Conservation (phyloP, 768 basidiomycete genomes). For the Suillus variegatus region DNA sequence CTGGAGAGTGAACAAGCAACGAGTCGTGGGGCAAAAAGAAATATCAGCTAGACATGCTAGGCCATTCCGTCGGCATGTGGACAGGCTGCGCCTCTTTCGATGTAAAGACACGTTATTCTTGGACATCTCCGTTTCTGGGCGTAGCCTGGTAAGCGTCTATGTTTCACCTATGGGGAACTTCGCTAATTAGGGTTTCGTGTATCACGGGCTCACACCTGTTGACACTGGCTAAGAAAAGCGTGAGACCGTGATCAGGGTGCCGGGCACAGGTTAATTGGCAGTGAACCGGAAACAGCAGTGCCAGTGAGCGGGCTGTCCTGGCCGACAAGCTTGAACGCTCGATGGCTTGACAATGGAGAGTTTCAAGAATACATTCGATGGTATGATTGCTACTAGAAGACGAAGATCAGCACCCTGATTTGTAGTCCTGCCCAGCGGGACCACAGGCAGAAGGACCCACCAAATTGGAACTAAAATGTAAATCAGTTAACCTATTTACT, state of each 20-base stretch:
- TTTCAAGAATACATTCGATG: not conserved
- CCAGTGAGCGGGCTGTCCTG: slow-evolving; percentile 3
- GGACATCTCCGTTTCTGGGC: slow-evolving; percentile 13
- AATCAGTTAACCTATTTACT: not conserved
- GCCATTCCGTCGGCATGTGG: slow-evolving; percentile 10
- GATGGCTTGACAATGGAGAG: not conserved
- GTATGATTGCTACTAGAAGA: not conserved
- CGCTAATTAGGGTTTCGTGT: slow-evolving; percentile 1
- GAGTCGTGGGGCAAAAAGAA: slow-evolving; percentile 15
- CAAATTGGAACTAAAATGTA: not conserved
- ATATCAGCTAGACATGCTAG: slow-evolving; percentile 7
- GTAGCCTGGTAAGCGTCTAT: not conserved
- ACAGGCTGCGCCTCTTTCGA: slow-evolving; percentile 9
- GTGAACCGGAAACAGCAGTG: not conserved
- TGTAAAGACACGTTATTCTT: slow-evolving; percentile 20
- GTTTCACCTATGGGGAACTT: not conserved
- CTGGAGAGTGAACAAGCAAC: slow-evolving; percentile 14
- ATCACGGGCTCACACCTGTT: not conserved
- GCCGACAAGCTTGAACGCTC: not conserved
- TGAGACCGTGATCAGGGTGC: slow-evolving; percentile 12
- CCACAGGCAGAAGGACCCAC: not conserved
- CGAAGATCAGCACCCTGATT: not conserved
- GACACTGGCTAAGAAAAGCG: slow-evolving; percentile 14
- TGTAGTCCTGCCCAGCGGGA: not conserved
- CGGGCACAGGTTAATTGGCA: slow-evolving; percentile 4